Conservation (phyloP, 2,329 filamentous ascomycete genomes). For the Neospermospora avenae region DNA sequence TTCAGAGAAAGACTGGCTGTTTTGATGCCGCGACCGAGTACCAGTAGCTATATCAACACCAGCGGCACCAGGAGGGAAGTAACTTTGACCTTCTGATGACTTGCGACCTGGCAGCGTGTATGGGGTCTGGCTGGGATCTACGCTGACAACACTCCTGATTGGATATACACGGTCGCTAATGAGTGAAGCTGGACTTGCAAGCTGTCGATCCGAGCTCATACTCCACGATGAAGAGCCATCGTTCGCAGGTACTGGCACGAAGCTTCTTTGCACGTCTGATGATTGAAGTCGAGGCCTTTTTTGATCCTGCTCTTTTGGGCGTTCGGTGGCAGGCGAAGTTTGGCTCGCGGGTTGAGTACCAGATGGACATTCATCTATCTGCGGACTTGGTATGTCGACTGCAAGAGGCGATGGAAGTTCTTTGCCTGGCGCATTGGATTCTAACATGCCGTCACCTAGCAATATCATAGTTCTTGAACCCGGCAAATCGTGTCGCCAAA, state of each 20-base stretch:
- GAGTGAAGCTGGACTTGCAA: conserved; percentile 18
- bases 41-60: conserved; percentile 7
- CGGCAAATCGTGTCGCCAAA: not conserved
- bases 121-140: conserved; percentile 29
- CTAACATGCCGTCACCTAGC: not conserved
- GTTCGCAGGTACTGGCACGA: not conserved
- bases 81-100: conserved; percentile 17
- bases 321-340: not conserved
- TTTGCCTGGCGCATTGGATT: not conserved
- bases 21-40: not conserved
- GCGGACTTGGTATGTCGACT: conserved; percentile 6
- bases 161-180: conserved; percentile 30
- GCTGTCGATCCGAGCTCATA: conserved; percentile 19
- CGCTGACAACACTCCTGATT: conserved; percentile 31
- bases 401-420: conserved; percentile 4
- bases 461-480: not conserved
- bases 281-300: conserved; percentile 7
- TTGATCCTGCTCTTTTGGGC: not conserved
- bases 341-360: not conserved
- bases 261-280: conserved; percentile 13
- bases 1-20: conserved; percentile 5
- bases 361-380: not conserved
- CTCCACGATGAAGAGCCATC: conserved; percentile 22
- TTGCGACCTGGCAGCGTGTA: conserved; percentile 14
- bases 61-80: conserved; percentile 21